Base-by-base conservation (phyloP, 345 rosid genomes). In the Citrus reticulata region DNA sequence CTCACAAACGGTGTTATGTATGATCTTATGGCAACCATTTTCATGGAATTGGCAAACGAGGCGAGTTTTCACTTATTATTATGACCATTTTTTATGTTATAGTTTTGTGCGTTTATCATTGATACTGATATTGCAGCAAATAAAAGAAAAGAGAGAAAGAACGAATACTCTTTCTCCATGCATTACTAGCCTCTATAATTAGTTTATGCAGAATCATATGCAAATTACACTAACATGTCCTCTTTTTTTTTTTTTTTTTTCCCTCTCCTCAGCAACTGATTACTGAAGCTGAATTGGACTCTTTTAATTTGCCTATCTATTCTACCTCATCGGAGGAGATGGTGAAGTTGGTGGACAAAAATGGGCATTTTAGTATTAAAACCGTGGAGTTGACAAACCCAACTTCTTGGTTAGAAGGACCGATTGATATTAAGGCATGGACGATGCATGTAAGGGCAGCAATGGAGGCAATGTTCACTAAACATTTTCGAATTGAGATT, bases 241-340 rank as follows among this genome's bases (percentile, higher is more conserved):
- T 42, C 42, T 7, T 1, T 37, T 7, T 8, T 8, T 39, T 8
- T 7, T 7, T 37, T 8, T 39, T 39, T 25, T 60, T 27, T 0
- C 4, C 6, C 17, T 14, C 29, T 13, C 3, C 13, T n/a, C 79
- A 89, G 89, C 89, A 87, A 77, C 68, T 78, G 70, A 75, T 89
- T 34, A 85, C 66, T 27, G 90, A 88, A 84, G 90, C 82, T 66
- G 83, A 89, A 71, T 83, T 87, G 11, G 87, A 91, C 72, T 77
- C 83, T 19, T 88, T 91, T 75, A 88, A 91, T 84, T 51, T 91
- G 81, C 92, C 91, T 0, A 82, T 88, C 19, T 88, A 89, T 72
- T 35, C 84, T 9, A 73, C 89, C 2, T 77, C 86, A 1, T 87
- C 85, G 5, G 79, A 77, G 29, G 89, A 84, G 82, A 84, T 91